Conservation (phyloP, 169 alveolate species). For the Toxoplasma gondii region DNA sequence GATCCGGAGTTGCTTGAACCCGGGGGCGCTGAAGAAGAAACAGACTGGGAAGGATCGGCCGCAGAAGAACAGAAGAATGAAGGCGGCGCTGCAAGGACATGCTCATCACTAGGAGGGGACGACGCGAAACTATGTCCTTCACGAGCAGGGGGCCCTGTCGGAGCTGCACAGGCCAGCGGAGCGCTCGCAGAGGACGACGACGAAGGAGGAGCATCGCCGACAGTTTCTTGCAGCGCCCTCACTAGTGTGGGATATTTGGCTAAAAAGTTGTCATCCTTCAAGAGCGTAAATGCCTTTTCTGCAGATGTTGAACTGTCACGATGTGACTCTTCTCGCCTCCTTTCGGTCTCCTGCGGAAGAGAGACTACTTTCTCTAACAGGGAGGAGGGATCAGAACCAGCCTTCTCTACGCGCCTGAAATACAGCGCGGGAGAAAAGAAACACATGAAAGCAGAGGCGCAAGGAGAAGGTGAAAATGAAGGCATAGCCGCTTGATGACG, state of each 20-base stretch:
- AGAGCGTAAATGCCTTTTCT: constrained; percentile 11
- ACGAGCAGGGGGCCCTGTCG: neutral
- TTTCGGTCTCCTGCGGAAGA: neutral
- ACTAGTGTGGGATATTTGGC: constrained; percentile 66
- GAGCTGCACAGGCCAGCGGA: neutral
- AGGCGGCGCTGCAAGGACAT: neutral
- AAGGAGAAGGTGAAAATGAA: no score
- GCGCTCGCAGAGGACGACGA: neutral
- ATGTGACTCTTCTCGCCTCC: neutral
- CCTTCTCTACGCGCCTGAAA: neutral
- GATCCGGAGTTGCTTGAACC: neutral
- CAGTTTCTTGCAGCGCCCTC: constrained; percentile 64
- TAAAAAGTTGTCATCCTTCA: constrained; percentile 50
- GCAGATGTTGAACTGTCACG: neutral
- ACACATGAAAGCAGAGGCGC: no score
- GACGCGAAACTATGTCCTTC: neutral
- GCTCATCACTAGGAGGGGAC: neutral
- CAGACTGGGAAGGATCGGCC: neutral
- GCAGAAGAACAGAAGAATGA: neutral
- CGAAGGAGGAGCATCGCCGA: constrained; percentile 24
- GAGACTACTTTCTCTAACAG: neutral
- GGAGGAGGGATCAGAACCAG: neutral
- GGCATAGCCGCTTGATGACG: no score
- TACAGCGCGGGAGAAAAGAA: neutral
- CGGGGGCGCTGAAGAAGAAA: neutral